phyloP scores from a whole-genome alignment of 257 asterid genomes.

The Forsythia suspensa region DNA sequence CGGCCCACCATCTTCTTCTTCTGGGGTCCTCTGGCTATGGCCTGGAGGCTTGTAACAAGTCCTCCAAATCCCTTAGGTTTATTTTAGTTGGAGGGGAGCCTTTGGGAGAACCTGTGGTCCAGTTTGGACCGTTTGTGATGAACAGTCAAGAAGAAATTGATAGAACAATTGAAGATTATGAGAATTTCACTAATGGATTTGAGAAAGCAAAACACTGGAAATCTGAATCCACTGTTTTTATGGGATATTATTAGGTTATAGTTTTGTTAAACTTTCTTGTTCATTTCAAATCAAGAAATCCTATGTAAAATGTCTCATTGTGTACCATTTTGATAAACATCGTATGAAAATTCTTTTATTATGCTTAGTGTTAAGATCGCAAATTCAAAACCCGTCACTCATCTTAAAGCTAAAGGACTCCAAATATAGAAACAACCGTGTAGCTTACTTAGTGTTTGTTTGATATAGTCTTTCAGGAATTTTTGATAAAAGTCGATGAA shows the following conservation, averaged over 20 bases:
- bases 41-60: slow-evolving; percentile 64
- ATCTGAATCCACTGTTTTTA: slow-evolving; percentile 41
- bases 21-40: slow-evolving; percentile 67
- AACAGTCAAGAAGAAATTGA: slow-evolving; percentile 72
- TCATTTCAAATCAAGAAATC: neutral
- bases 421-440: no score
- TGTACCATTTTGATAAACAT: neutral
- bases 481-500: no score
- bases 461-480: no score
- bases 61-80: slow-evolving; percentile 50
- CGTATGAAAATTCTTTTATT: neutral
- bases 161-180: slow-evolving; percentile 70
- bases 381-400: no score
- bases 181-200: slow-evolving; percentile 69
- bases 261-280: neutral
- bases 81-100: slow-evolving; percentile 81
- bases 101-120: slow-evolving; percentile 76
- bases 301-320: neutral
- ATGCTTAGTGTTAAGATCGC: no score
- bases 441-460: no score
- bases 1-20: slow-evolving; percentile 63
- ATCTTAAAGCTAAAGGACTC: no score
- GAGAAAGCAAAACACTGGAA: slow-evolving; percentile 86
- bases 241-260: slow-evolving; percentile 37
- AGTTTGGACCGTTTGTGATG: slow-evolving; percentile 91